Percentiles rank a stretch among this genome's conserved stretches.
phyloP scores from a whole-genome alignment of 2,329 filamentous ascomycete genomes.

The Periconia digitata region DNA sequence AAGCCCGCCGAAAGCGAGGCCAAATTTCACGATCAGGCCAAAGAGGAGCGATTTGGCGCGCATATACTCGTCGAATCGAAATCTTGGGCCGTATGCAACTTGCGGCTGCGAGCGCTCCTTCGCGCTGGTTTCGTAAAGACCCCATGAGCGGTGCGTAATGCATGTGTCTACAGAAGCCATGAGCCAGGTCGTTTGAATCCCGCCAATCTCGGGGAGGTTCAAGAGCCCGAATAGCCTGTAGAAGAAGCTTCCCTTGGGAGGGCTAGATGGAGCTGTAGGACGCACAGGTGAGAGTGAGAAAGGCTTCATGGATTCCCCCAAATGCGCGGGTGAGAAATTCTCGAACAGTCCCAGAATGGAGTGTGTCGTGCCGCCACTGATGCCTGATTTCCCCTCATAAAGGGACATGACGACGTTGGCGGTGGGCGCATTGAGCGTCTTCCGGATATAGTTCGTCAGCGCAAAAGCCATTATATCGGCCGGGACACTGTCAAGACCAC shows the following conservation, averaged over 20 bases:
- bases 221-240: conserved; percentile 55
- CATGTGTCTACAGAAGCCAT: conserved; percentile 56
- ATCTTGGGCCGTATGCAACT: conserved; percentile 56
- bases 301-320: conserved; percentile 52
- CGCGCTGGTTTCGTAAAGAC: conserved; percentile 46
- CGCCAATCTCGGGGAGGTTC: conserved; percentile 60
- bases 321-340: conserved; percentile 48
- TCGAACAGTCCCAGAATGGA: conserved; percentile 64
- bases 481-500: conserved; percentile 63
- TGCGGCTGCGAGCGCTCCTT: conserved; percentile 45
- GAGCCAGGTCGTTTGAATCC: conserved; percentile 58
- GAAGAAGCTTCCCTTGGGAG: conserved; percentile 39
- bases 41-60: conserved; percentile 52
- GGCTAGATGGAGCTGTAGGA: conserved; percentile 38
- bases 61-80: conserved; percentile 60
- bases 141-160: conserved; percentile 63
- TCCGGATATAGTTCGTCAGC: conserved; percentile 56
- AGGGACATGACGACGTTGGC: conserved; percentile 55
- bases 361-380: conserved; percentile 62
- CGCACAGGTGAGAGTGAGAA: conserved; percentile 54
- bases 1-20: conserved; percentile 48
- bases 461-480: conserved; percentile 60
- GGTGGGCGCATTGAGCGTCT: conserved; percentile 53
- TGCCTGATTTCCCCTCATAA: conserved; percentile 52
- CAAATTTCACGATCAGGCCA: conserved; percentile 54